Evolutionary conservation across 805 yeast species (phyloP).

Genomic region (Suhomyces vadensis): DNA sequence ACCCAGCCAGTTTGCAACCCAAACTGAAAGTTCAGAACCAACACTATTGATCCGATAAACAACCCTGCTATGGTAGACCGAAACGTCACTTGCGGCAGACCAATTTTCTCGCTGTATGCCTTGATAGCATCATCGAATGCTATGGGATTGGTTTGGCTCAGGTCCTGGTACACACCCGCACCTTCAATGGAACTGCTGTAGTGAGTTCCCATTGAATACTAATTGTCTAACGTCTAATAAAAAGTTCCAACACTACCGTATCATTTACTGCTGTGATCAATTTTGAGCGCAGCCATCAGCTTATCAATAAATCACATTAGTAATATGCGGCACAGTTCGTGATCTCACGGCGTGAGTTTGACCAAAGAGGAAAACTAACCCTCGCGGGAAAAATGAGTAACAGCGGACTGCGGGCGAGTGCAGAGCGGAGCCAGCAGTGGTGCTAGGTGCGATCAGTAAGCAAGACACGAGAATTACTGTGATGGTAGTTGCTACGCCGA

Average conservation of each 20-base stretch:
- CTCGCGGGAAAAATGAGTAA: neutral
- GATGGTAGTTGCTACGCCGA: too few species aligned
- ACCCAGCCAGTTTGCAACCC: conserved; percentile 99
- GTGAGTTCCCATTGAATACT: neutral
- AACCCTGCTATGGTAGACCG: conserved; percentile 78
- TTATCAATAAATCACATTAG: neutral
- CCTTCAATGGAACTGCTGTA: neutral
- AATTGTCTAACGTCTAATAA: neutral
- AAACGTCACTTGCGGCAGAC: conserved; percentile 64
- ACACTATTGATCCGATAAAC: conserved; percentile 80
- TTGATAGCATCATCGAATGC: neutral
- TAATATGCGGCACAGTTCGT: neutral
- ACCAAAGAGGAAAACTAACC: neutral
- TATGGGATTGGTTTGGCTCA: neutral
- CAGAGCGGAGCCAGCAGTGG: too few species aligned
- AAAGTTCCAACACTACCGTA: neutral
- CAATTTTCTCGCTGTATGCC: conserved; percentile 45
- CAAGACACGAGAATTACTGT: too few species aligned
- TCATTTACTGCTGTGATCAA: neutral
- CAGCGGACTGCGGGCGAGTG: too few species aligned
- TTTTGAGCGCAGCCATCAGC: neutral
- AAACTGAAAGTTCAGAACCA: conserved; percentile 90
- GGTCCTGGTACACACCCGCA: neutral
- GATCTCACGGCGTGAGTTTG: neutral
- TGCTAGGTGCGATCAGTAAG: too few species aligned